Evolutionary conservation across 2,329 filamentous ascomycete species (phyloP).

Genomic region (Claviceps humidiphila): DNA sequence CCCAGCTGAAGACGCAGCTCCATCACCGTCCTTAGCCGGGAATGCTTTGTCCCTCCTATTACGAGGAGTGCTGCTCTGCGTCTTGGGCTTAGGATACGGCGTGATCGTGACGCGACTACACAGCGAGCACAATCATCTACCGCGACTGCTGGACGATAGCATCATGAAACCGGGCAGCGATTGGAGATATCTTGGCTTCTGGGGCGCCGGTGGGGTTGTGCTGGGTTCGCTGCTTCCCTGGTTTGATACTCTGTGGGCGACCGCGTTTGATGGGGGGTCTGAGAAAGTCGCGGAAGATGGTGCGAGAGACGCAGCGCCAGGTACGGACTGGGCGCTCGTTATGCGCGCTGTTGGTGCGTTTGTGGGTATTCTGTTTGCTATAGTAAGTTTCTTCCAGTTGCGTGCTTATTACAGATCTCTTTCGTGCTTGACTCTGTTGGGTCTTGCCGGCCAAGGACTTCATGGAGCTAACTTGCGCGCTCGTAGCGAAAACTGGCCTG

Average conservation of each 20-base stretch:
- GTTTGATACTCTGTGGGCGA: constrained; percentile 66
- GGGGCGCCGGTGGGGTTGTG: constrained; percentile 67
- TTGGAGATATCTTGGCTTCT: constrained; percentile 62
- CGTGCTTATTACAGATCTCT: neutral
- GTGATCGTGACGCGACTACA: constrained; percentile 69
- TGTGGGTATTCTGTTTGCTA: constrained; percentile 50
- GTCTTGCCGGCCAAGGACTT: too few relatives aligned
- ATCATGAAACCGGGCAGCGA: constrained; percentile 30
- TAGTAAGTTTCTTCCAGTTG: constrained; percentile 45
- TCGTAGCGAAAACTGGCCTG: constrained; percentile 72
- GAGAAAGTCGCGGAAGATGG: constrained; percentile 15
- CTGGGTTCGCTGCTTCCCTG: constrained; percentile 73
- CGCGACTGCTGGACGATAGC: constrained; percentile 38
- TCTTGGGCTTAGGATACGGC: constrained; percentile 72
- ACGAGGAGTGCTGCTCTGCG: constrained; percentile 55
- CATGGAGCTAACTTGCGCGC: too few relatives aligned
- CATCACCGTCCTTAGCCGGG: constrained; percentile 13
- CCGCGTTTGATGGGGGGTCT: constrained; percentile 27
- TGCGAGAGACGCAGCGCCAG: constrained; percentile 24
- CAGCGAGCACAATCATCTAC: constrained; percentile 47
- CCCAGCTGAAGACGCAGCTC: constrained; percentile 11
- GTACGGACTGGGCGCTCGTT: constrained; percentile 60
- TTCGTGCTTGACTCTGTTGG: too few relatives aligned
- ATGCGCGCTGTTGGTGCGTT: constrained; percentile 47
- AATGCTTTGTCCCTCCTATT: constrained; percentile 35